A percentile compares a stretch with the other conserved stretches of the same genome.
phyloP scores from a whole-genome alignment of 257 asterid genomes.

The Marsdenia floribunda region DNA sequence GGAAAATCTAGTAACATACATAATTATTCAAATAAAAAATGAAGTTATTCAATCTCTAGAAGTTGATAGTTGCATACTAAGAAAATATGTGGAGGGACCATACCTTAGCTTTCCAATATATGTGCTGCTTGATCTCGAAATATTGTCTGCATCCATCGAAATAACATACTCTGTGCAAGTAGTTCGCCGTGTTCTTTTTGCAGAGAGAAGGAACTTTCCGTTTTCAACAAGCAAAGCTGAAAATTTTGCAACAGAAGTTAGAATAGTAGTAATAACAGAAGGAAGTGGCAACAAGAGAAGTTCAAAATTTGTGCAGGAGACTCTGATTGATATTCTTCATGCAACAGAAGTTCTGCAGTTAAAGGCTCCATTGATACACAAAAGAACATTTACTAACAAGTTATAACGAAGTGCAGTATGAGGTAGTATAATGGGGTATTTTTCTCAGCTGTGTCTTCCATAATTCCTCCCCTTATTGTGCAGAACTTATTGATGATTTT shows the following conservation, averaged over 20 bases:
- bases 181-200: constrained; percentile 90
- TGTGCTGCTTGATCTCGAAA: constrained; percentile 86
- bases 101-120: constrained; percentile 90
- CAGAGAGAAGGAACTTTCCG: constrained; percentile 96
- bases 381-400: background rate
- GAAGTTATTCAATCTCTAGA: background rate
- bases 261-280: background rate
- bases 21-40: background rate
- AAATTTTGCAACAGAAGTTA: constrained; percentile 9
- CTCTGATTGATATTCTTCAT: background rate
- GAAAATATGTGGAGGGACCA: background rate
- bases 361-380: background rate
- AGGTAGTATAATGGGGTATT: background rate
- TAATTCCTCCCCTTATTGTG: background rate
- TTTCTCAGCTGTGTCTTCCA: background rate
- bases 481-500: background rate
- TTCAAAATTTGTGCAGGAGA: background rate
- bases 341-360: background rate
- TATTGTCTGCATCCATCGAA: constrained; percentile 88
- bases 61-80: background rate
- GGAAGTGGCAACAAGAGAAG: background rate
- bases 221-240: constrained; percentile 87
- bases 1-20: background rate
- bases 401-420: background rate
- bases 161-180: constrained; percentile 92